Evolutionary conservation across 805 yeast genomes (phyloP).

Genomic region (Yarrowia sp.): DNA sequence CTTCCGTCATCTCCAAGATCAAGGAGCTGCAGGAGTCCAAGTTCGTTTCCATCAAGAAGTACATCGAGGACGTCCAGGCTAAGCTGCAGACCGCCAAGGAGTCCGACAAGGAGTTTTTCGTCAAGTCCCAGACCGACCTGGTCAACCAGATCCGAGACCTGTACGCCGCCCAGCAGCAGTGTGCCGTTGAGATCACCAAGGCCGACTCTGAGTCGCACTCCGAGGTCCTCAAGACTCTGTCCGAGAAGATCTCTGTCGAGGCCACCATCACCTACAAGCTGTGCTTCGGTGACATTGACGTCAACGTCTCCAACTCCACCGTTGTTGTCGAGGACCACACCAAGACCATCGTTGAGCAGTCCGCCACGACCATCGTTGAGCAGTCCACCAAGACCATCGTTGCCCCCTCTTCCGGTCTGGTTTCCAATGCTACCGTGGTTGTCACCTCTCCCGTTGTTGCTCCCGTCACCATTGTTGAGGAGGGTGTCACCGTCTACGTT

Average conservation of each 20-base stretch:
- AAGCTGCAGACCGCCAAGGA: not conserved
- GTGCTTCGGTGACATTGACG: not conserved
- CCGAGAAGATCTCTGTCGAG: not conserved
- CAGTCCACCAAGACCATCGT: not conserved
- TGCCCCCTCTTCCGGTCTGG: no score
- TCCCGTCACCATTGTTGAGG: not conserved
- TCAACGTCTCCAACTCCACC: not conserved
- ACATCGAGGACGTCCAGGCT: not conserved
- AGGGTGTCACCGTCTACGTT: not conserved
- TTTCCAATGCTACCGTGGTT: not conserved
- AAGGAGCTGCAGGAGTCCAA: slow-evolving; percentile 1
- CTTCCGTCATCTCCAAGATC: not conserved
- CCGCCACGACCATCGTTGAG: not conserved
- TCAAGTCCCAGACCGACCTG: not conserved
- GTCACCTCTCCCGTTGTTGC: not conserved
- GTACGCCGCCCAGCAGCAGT: not conserved
- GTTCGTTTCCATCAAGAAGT: not conserved
- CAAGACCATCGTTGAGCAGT: not conserved
- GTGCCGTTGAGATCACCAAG: not conserved
- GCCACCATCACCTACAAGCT: not conserved
- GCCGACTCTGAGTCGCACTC: not conserved
- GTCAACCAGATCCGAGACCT: not conserved
- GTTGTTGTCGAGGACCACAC: no score
- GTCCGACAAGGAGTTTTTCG: not conserved
- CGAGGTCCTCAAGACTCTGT: not conserved